Evolutionary conservation across 441 rosid species (phyloP).

Genomic region (Adansonia madagascariensis): DNA sequence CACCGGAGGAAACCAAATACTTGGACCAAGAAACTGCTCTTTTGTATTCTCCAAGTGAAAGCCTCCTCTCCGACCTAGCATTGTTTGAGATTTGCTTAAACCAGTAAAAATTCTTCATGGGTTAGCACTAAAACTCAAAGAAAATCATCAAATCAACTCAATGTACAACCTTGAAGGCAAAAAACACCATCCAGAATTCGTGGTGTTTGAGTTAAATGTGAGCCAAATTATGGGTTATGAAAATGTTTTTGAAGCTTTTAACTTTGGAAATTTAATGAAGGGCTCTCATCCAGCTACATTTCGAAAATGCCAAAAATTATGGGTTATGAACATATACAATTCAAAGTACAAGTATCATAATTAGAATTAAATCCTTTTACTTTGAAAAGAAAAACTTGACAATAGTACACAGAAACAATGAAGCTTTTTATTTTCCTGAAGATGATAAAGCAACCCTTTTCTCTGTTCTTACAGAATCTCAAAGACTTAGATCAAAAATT

Average conservation of each 20-base stretch:
- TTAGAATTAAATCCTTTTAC: conserved; percentile 18
- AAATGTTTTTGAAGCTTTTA: background rate
- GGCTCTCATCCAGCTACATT: conserved; percentile 39
- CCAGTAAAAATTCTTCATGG: conserved; percentile 66
- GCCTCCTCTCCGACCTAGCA: conserved; percentile 55
- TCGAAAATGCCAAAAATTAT: conserved; percentile 16
- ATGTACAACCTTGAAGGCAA: conserved; percentile 3
- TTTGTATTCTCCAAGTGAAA: conserved; percentile 71
- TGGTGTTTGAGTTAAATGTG: conserved; percentile 2
- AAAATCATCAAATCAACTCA: conserved; percentile 44
- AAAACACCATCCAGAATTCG: background rate
- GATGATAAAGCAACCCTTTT: conserved; percentile 11
- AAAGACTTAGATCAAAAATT: conserved; percentile 29
- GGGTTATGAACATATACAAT: background rate
- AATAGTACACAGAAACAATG: background rate
- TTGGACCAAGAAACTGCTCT: conserved; percentile 81
- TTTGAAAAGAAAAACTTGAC: conserved; percentile 6
- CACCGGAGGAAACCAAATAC: conserved; percentile 81
- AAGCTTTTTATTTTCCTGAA: background rate
- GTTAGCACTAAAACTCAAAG: conserved; percentile 28
- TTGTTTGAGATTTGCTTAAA: conserved; percentile 62
- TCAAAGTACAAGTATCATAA: conserved; percentile 9
- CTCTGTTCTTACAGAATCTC: conserved; percentile 27
- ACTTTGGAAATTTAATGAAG: conserved; percentile 27
- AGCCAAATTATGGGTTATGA: background rate